phyloP scores from a whole-genome alignment of 257 asterid species.

The Solanum gandarillasii region DNA sequence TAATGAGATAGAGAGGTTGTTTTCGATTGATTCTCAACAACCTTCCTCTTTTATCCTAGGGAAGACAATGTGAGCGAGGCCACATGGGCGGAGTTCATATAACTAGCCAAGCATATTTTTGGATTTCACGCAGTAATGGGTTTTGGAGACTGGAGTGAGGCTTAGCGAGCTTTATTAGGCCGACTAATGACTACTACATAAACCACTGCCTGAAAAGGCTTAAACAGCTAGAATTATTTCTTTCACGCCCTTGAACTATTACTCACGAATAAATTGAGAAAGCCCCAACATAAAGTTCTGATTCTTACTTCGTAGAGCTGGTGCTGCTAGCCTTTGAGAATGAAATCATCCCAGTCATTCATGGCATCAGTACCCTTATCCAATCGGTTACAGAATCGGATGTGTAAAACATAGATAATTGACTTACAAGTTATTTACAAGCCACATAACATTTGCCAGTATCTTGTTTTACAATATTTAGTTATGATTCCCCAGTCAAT shows the following conservation, averaged over 20 bases:
- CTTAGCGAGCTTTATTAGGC: not conserved
- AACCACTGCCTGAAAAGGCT: not conserved
- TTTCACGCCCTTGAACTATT: not conserved
- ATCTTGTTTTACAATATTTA: not conserved
- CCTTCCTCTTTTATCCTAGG: not conserved
- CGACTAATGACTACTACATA: not conserved
- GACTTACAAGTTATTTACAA: not conserved
- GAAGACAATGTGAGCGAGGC: not conserved
- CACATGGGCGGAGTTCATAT: too few species aligned
- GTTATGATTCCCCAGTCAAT: constrained; percentile 2
- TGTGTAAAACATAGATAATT: not conserved
- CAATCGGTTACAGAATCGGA: not conserved
- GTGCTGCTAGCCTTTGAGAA: not conserved
- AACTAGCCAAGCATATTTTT: not conserved
- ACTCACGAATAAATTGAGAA: not conserved
- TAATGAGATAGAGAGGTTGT: not conserved
- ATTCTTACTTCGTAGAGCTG: not conserved
- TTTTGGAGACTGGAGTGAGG: not conserved
- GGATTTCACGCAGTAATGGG: not conserved
- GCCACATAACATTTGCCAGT: not conserved
- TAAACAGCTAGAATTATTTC: not conserved
- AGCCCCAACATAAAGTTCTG: not conserved
- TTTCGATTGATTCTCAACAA: not conserved
- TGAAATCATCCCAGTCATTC: not conserved
- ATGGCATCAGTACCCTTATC: not conserved